A percentile compares a stretch with the other conserved stretches of the same genome.
phyloP scores from a whole-genome alignment of 768 basidiomycete genomes.

The Mrakia blollopis region DNA sequence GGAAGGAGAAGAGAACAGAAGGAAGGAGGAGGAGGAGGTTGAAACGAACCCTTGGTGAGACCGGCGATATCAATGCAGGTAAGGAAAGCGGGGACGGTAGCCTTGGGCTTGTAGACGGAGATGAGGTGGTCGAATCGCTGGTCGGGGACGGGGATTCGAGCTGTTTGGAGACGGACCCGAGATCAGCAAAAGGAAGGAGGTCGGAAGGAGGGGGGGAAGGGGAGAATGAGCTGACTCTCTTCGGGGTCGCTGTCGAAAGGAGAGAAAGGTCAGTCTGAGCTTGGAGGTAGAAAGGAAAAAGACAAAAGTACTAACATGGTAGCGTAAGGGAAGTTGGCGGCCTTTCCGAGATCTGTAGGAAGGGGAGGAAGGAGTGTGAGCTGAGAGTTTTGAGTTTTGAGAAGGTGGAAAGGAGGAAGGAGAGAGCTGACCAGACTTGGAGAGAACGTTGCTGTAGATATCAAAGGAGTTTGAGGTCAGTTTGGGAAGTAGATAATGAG shows the following conservation, averaged over 20 bases:
- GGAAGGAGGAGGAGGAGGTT: background rate
- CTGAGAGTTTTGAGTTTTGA: background rate
- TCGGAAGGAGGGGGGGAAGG: background rate
- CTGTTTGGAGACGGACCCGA: slow-evolving; percentile 39
- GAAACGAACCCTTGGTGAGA: slow-evolving; percentile 59
- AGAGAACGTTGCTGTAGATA: slow-evolving; percentile 65
- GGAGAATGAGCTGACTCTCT: slow-evolving; percentile 40
- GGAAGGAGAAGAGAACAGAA: background rate
- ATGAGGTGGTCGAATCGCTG: slow-evolving; percentile 90
- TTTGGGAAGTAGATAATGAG: no score
- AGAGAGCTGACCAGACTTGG: slow-evolving; percentile 64
- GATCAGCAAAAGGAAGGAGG: background rate
- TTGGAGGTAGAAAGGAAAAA: background rate
- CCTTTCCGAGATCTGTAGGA: slow-evolving; percentile 71
- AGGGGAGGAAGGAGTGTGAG: background rate
- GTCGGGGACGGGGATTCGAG: slow-evolving; percentile 94
- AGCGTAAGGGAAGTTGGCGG: slow-evolving; percentile 91
- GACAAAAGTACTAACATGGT: slow-evolving; percentile 37
- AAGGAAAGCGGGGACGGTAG: slow-evolving; percentile 84
- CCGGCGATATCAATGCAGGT: slow-evolving; percentile 99
- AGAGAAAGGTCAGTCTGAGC: background rate
- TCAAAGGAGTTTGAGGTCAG: background rate
- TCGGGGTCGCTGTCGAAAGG: slow-evolving; percentile 80
- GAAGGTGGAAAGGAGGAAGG: background rate
- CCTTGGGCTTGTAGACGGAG: slow-evolving; percentile 80